Conservation (phyloP, 225 moss, liverwort and hornwort species). For the Pleurozium schreberi region DNA sequence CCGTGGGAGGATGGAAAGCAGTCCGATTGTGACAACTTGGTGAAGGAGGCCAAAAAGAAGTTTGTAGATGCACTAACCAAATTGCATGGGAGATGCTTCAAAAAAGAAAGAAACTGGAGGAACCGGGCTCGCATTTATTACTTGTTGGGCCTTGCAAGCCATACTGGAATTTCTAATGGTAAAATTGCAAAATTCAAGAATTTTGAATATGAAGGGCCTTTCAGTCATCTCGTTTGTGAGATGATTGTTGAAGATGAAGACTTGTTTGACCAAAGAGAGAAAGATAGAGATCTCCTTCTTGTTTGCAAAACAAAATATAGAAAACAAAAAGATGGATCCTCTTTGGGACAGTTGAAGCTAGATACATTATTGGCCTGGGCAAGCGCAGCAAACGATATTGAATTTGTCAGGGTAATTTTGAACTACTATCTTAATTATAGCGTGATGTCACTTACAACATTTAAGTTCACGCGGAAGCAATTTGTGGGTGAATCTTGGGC, state of each 20-base stretch:
- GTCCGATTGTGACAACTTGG: rapidly evolving
- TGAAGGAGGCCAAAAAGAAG: neutral
- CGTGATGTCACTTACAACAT: rapidly evolving
- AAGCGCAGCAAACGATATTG: neutral
- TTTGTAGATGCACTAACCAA: rapidly evolving
- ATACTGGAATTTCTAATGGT: neutral
- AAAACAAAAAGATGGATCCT: neutral
- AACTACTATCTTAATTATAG: neutral
- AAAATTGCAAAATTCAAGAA: neutral
- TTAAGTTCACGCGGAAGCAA: rapidly evolving
- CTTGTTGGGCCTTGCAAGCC: neutral
- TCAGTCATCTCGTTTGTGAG: neutral
- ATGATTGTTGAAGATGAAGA: neutral
- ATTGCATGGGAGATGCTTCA: neutral
- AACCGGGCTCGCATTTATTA: neutral
- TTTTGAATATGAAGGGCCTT: neutral
- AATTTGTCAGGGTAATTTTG: neutral
- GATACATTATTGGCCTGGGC: neutral
- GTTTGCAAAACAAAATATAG: neutral
- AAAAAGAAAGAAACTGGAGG: neutral
- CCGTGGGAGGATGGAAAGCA: neutral
- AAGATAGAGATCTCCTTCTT: neutral
- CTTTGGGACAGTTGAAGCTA: neutral
- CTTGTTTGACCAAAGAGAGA: neutral
- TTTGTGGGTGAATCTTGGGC: neutral